Evolutionary conservation across 768 basidiomycete species (phyloP).

Genomic region (Holtermannia corniformis): DNA sequence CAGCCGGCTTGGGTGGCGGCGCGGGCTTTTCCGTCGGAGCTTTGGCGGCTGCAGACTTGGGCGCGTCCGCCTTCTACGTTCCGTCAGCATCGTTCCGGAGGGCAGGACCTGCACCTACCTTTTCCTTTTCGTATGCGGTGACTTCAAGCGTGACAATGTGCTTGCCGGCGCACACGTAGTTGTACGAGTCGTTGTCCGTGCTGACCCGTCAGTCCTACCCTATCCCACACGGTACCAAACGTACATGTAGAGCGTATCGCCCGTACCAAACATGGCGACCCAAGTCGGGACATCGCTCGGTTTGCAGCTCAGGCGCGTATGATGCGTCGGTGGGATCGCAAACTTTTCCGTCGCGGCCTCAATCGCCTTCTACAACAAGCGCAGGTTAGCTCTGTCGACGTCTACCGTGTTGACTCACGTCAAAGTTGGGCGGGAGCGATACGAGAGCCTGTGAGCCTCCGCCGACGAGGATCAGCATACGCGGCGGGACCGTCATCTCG

Average conservation of each 20-base stretch:
- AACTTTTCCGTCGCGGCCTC: slow-evolving; percentile 30
- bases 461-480: slow-evolving; percentile 37
- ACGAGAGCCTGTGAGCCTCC: slow-evolving; percentile 36
- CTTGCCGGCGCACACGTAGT: slow-evolving; percentile 38
- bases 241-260: slow-evolving; percentile 35
- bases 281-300: slow-evolving; percentile 29
- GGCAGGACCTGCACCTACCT: too few species aligned
- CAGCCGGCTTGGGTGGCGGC: too few species aligned
- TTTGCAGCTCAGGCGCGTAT: slow-evolving; percentile 27
- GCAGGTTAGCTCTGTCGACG: not conserved
- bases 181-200: slow-evolving; percentile 38
- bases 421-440: slow-evolving; percentile 27
- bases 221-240: slow-evolving; percentile 3
- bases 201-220: slow-evolving; percentile 7
- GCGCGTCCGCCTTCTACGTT: not conserved
- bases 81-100: too few species aligned
- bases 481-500: slow-evolving; percentile 24
- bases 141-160: slow-evolving; percentile 34
- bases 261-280: slow-evolving; percentile 19
- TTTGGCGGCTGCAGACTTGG: not conserved
- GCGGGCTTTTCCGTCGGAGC: not conserved
- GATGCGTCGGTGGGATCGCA: slow-evolving; percentile 26
- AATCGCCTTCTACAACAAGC: slow-evolving; percentile 26
- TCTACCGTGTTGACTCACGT: slow-evolving; percentile 15
- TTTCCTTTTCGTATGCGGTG: slow-evolving; percentile 30